A percentile compares a stretch with the other conserved stretches of the same genome.
phyloP scores from a whole-genome alignment of 495 filamentous ascomycete genomes.

The Glutinoglossum americanum region DNA sequence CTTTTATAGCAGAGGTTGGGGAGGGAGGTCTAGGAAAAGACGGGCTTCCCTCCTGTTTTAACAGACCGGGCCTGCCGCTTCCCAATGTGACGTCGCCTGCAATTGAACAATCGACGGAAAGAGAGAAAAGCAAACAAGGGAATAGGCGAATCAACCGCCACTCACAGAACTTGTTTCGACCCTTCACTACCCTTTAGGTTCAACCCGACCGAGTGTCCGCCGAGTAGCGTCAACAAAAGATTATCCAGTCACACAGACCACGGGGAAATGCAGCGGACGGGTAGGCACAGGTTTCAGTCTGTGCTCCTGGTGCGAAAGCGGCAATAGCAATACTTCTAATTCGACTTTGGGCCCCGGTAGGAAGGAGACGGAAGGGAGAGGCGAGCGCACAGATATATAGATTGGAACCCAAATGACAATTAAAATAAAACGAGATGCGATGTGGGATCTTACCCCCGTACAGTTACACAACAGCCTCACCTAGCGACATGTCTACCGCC shows the following conservation, averaged over 20 bases:
- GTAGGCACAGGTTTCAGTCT: background rate
- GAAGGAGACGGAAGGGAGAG: background rate
- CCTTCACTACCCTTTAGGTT: no score
- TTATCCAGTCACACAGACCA: background rate
- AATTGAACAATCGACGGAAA: background rate
- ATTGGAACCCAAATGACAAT: no score
- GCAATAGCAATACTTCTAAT: background rate
- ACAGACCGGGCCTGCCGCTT: background rate
- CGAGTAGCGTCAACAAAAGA: background rate
- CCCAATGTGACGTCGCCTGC: background rate
- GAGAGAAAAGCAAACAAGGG: background rate
- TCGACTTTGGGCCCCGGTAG: background rate
- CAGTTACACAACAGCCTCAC: no score
- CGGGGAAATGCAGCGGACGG: background rate
- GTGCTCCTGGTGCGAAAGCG: background rate
- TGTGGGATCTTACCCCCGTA: no score
- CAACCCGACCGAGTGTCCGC: no score
- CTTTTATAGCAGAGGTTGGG: background rate
- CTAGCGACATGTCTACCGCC: no score
- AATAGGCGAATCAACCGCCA: background rate
- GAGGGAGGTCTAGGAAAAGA: background rate
- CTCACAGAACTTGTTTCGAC: background rate
- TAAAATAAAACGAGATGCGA: no score
- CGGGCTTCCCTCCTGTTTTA: background rate
- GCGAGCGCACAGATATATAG: background rate